Evolutionary conservation across 768 basidiomycete genomes (phyloP).

Genomic region (Boletellus ananas): DNA sequence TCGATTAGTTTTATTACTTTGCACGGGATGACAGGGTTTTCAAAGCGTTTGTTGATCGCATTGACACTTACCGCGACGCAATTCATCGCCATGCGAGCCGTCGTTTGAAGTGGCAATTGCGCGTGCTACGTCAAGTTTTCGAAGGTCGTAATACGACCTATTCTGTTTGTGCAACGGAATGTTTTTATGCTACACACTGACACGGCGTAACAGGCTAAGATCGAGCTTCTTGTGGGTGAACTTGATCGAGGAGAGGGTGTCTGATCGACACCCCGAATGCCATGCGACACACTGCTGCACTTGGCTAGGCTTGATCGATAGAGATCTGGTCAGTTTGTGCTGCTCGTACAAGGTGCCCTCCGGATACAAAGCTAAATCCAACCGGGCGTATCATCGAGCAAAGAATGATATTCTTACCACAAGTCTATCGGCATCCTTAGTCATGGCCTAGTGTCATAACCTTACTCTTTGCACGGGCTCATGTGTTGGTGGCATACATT

Average conservation of each 20-base stretch:
- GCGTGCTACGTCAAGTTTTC: constrained; percentile 56
- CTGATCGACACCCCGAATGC: constrained; percentile 22
- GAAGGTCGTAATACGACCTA: constrained; percentile 66
- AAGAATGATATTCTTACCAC: constrained; percentile 35
- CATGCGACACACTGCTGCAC: neutral
- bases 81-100: constrained; percentile 49
- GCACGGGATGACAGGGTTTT: constrained; percentile 89
- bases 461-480: neutral
- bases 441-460: neutral
- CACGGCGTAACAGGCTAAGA: constrained; percentile 45
- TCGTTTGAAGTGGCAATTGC: constrained; percentile 68
- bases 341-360: constrained; percentile 80
- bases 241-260: constrained; percentile 62
- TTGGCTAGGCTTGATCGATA: neutral
- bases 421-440: neutral
- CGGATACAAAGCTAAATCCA: constrained; percentile 57
- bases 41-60: constrained; percentile 54
- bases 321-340: neutral
- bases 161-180: constrained; percentile 43
- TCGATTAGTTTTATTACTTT: constrained; percentile 71
- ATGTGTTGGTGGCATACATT: constrained; percentile 12
- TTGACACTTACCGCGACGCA: constrained; percentile 36
- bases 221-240: constrained; percentile 56
- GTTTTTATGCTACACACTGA: constrained; percentile 3
- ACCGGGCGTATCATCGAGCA: constrained; percentile 78